A percentile compares a stretch with the other conserved stretches of the same genome.
phyloP scores from a whole-genome alignment of 345 rosid genomes.

The Arabidopsis arenosa region DNA sequence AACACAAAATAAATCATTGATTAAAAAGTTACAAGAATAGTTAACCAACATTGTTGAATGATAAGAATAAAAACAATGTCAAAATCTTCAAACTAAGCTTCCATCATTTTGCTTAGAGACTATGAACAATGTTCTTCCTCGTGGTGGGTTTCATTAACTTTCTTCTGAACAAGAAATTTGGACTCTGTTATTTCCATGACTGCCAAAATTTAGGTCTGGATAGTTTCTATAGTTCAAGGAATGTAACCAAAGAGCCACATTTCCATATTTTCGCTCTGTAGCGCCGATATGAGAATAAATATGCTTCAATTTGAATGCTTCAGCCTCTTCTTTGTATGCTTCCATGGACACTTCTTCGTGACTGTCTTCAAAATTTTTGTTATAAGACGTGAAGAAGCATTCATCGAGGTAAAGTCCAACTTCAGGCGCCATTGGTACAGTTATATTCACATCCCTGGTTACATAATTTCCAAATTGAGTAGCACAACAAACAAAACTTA shows the following conservation, averaged over 20 bases:
- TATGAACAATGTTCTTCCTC: neutral
- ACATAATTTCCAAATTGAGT: neutral
- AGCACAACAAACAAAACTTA: neutral
- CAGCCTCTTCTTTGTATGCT: slow-evolving; percentile 70
- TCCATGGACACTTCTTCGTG: slow-evolving; percentile 84
- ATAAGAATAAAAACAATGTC: neutral
- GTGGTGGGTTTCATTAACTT: neutral
- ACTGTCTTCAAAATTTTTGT: slow-evolving; percentile 67
- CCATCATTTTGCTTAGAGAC: slow-evolving; percentile 30
- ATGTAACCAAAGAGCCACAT: slow-evolving; percentile 88
- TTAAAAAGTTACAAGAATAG: neutral
- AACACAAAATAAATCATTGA: neutral
- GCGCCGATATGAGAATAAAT: slow-evolving; percentile 79
- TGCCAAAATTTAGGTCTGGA: slow-evolving; percentile 55
- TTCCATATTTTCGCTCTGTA: slow-evolving; percentile 78
- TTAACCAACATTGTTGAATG: slow-evolving; percentile 7
- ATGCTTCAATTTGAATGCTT: slow-evolving; percentile 76
- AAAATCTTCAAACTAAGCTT: slow-evolving; percentile 10
- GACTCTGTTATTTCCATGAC: slow-evolving; percentile 5
- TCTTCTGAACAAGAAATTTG: slow-evolving; percentile 8
- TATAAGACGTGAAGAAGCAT: slow-evolving; percentile 80
- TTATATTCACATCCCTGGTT: slow-evolving; percentile 68
- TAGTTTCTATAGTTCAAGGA: slow-evolving; percentile 85
- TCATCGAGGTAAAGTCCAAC: slow-evolving; percentile 90
- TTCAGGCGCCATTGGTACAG: slow-evolving; percentile 93